Base-by-base conservation (phyloP, 148 eudicot genomes). In the Polygonum aviculare region DNA sequence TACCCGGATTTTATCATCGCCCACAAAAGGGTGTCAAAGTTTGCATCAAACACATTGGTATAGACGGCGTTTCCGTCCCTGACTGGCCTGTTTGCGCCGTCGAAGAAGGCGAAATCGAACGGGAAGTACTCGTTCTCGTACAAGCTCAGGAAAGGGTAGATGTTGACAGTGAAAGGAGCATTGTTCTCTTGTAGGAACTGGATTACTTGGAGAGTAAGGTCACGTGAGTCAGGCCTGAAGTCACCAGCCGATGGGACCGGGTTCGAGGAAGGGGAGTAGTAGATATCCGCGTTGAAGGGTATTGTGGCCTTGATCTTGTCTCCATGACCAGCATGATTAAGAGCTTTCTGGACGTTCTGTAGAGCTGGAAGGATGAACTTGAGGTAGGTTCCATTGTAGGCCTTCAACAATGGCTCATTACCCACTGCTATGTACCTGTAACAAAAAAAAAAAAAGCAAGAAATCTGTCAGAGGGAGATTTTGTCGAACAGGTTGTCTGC, bases 341-440 rank as follows among this genome's bases (percentile, higher is more conserved):
- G 89, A 31, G 98, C 94, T 52, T 86, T 86, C 47, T 93, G 98
- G 35, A 96, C 77, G 85, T 96, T 93, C 41, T 78, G 79, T 2
- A 96, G 81, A 62, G 98, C 99, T 9, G 99, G 99, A 45, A 91
- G 82, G 38, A 89, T 91, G 81, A 69, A 77, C 2, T 83, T 85
- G 12, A 88, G 76, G 72, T 87, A 96, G 4, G 89, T 85, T 35
- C 87, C 87, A 77, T 93, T 96, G 86, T 96, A 93, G 67, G 91
- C 81, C 75, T 65, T 79, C 0, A 96, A 91, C 21, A 93, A 88
- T 0, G 99, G 99, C 45, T 96, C 99, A 74, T 93, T 96, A 18
- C 99, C 99, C 33, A 96, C 99, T n/a, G 98, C 99, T 55, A 96
- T 97, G 79, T 96, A 93, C 84, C 98, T 93, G 85, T 69, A 83